Conservation (phyloP, 2,329 filamentous ascomycete genomes). For the Sporothrix luriei region DNA sequence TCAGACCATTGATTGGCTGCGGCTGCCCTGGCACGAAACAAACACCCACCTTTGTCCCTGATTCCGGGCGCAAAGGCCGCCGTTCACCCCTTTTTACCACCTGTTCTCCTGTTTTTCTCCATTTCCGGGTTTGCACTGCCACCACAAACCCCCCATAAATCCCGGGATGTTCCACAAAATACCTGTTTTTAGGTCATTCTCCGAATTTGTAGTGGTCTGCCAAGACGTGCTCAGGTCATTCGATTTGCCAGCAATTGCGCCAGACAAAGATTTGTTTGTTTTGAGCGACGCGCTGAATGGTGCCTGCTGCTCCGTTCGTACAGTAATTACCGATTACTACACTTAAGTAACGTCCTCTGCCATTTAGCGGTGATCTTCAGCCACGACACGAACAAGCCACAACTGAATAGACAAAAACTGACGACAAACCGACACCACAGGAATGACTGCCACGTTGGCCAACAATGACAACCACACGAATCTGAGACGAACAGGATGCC, state of each 20-base stretch:
- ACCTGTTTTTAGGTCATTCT: not conserved
- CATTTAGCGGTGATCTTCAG: not conserved
- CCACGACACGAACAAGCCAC: not conserved
- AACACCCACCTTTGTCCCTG: slow-evolving; percentile 10
- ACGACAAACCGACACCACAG: not conserved
- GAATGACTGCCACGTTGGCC: not conserved
- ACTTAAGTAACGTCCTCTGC: not conserved
- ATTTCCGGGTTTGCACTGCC: slow-evolving; percentile 22
- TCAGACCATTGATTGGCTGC: not conserved
- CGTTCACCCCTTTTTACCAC: not conserved
- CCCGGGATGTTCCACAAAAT: slow-evolving; percentile 8
- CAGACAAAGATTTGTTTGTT: not conserved
- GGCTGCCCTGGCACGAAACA: slow-evolving; percentile 20
- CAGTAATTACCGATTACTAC: not conserved
- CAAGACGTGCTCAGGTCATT: not conserved
- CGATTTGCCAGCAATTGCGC: too few relatives aligned
- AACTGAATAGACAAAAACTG: not conserved
- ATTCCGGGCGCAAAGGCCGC: not conserved
- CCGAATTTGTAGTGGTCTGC: slow-evolving; percentile 5
- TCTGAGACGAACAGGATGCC: not conserved
- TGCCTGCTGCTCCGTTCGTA: not conserved
- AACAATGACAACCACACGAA: not conserved
- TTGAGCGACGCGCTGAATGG: not conserved
- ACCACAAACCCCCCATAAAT: not conserved
- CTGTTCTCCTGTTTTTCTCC: not conserved